phyloP scores from a whole-genome alignment of 257 asterid genomes.

The Ocimum tenuiflorum region DNA sequence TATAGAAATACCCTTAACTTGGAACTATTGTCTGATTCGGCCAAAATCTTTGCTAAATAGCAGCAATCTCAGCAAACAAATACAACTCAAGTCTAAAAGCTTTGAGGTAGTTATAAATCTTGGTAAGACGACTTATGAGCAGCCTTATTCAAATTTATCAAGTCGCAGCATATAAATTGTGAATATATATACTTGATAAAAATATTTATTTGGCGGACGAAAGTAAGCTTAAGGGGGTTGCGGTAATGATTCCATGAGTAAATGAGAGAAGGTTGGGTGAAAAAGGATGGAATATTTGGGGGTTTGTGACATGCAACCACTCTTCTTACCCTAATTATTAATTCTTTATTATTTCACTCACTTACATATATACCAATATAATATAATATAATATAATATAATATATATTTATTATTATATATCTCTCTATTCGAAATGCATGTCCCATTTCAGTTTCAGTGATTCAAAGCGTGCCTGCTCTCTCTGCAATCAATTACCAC shows the following conservation, averaged over 20 bases:
- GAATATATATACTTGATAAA: not conserved
- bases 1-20: too few species aligned
- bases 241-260: conserved; percentile 33
- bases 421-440: conserved; percentile 30
- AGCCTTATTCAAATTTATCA: too few species aligned
- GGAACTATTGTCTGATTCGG: too few species aligned
- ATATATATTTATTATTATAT: not conserved
- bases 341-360: not conserved
- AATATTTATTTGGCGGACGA: conserved; percentile 11
- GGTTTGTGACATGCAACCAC: conserved; percentile 43
- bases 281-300: conserved; percentile 46
- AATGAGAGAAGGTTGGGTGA: not conserved
- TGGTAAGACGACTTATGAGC: too few species aligned
- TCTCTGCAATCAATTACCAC: conserved; percentile 26
- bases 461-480: conserved; percentile 43
- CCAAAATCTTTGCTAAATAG: too few species aligned
- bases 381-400: too few species aligned
- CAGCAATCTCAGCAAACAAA: too few species aligned
- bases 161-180: too few species aligned
- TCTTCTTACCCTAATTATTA: not conserved
- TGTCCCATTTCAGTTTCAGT: conserved; percentile 29
- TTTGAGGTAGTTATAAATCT: too few species aligned
- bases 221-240: conserved; percentile 19
- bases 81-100: too few species aligned
- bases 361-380: not conserved